These are phyloP conservation scores for Jamesozyma spencerorum DNA, from an alignment of 805 yeast genomes.

Conservation along the genomic window DNA sequence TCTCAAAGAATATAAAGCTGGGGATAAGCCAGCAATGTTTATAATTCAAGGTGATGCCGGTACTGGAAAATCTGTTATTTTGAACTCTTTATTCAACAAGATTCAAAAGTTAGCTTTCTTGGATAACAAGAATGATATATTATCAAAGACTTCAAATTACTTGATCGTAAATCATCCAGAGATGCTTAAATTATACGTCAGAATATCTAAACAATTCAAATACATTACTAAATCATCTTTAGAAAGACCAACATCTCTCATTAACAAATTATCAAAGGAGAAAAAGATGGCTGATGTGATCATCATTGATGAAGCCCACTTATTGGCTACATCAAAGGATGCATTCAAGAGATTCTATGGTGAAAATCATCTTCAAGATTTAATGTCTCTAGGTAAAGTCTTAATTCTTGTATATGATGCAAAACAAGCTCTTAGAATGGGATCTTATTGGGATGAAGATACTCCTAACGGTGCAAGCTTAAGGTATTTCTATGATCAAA, in stretches of 20 bases:
- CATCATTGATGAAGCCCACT: conserved; percentile 40
- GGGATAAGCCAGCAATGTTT: conserved; percentile 28
- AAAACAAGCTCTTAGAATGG: conserved; percentile 39
- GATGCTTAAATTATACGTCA: conserved; percentile 37
- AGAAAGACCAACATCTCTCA: conserved; percentile 40
- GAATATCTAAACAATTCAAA: conserved; percentile 32
- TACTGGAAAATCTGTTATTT: conserved; percentile 38
- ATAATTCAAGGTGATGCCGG: conserved; percentile 43
- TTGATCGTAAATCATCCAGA: conserved; percentile 41
- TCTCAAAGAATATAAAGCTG: conserved; percentile 11
- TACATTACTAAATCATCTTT: conserved; percentile 32
- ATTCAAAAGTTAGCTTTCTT: conserved; percentile 27
- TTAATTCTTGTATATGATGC: conserved; percentile 38
- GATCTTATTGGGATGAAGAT: conserved; percentile 35
- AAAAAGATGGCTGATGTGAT: conserved; percentile 31
- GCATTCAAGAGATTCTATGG: conserved; percentile 38
- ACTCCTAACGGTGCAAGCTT: conserved; percentile 33
- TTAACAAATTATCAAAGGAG: conserved; percentile 30
- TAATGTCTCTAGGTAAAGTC: conserved; percentile 33
- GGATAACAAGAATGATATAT: conserved; percentile 11
- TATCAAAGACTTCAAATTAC: conserved; percentile 30
- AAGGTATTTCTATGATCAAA: conserved; percentile 12
- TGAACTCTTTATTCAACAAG: conserved; percentile 37
- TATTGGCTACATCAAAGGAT: conserved; percentile 36
- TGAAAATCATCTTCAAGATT: conserved; percentile 36